Percentiles rank a stretch among this genome's conserved stretches.
These are phyloP conservation scores for Anisodus acutangulus DNA, from an alignment of 257 asterid genomes.

Conservation along the genomic window DNA sequence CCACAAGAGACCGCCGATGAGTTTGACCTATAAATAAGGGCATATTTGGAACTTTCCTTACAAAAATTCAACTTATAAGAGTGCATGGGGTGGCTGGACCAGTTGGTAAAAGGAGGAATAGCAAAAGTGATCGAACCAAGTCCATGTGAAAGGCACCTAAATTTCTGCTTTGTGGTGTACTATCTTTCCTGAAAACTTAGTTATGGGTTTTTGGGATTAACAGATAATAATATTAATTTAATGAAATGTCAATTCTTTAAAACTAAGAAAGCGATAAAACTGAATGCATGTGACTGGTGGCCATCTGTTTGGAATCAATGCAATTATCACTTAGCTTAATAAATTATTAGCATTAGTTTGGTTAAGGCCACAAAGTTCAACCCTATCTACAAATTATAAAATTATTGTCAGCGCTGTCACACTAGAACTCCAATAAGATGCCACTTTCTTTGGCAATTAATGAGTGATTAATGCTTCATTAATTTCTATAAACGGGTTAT, in stretches of 20 bases:
- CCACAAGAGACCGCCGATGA: too few species aligned
- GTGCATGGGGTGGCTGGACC: not conserved
- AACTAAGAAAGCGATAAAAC: conserved; percentile 30
- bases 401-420: conserved; percentile 13
- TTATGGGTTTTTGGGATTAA: conserved; percentile 22
- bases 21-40: too few species aligned
- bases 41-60: too few species aligned
- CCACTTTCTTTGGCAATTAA: conserved; percentile 20
- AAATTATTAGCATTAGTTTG: not conserved
- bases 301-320: conserved; percentile 14
- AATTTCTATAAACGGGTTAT: not conserved
- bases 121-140: not conserved
- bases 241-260: not conserved
- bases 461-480: conserved; percentile 8
- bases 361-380: not conserved
- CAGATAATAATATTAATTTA: not conserved
- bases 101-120: not conserved
- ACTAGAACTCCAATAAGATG: not conserved
- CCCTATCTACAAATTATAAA: not conserved
- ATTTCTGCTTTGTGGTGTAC: not conserved
- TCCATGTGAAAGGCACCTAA: conserved; percentile 32
- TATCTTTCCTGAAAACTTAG: conserved; percentile 1
- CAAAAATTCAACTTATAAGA: too few species aligned
- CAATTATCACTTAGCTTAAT: conserved; percentile 26
- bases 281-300: conserved; percentile 34